Evolutionary conservation across 2,329 filamentous ascomycete genomes (phyloP), one percentile per base, ranked within the genome.

Genomic region (Arthrobotrys entomopaga): DNA sequence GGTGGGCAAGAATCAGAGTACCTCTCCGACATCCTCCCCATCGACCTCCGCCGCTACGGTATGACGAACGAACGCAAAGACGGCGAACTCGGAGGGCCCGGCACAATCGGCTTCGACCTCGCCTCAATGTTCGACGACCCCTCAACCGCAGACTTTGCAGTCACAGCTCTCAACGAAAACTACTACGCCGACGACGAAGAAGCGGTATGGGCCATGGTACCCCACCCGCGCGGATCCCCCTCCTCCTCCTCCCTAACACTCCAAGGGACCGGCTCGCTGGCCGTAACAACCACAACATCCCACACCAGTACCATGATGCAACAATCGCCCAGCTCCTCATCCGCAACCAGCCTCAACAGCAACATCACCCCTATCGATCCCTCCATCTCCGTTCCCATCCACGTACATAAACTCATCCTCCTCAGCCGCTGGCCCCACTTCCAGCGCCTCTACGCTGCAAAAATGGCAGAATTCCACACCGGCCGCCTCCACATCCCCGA

Each of bases 401-500:
- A 98, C 80, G 94, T 98, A 2, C 95, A 99, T 82, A 92, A 92
- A 75, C 89, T 99, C 65, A 97, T 99, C 61, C 86, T 99, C 7
- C 92, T 96, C 81, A 91, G 95, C 19, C 91, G 95, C 59, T 99
- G 95, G 95, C 93, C 95, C 26, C 95, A 99, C 81, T 99, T 99
- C 83, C 89, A 91, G 46, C 90, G 95, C 15, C 84, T 99, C 1
- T 98, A 96, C 84, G 90, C 90, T 59, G 89, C 94, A 3, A 93
- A 97, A 80, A 99, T 99, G 95, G 89, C 91, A 11, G 95, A 99
- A 81, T 99, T 96, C 79, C 95, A 99, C 80, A 95, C 92, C 15
- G 95, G 95, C 79, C 93, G 91, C 81, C 95, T 99, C 90, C 94
- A 99, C 82, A 97, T 99, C 50, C 94, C 95, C 0, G 96, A 99